These are phyloP conservation scores for Erysimum cheiri DNA, from an alignment of 441 rosid genomes.

Conservation along the genomic window DNA sequence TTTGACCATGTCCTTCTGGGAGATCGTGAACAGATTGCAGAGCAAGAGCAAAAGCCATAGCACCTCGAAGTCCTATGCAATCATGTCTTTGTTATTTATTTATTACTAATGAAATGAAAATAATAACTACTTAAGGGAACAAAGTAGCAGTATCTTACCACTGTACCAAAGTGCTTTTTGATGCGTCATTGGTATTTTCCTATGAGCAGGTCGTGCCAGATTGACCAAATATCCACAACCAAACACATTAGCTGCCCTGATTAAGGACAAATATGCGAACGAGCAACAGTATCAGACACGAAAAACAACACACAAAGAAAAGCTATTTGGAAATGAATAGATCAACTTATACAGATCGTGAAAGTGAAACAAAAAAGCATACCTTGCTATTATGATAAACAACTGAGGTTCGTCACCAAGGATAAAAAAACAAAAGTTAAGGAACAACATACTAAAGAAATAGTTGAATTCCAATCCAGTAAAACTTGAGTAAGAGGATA, in stretches of 20 bases:
- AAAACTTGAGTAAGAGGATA: constrained; percentile 67
- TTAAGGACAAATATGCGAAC: constrained; percentile 40
- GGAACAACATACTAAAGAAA: constrained; percentile 47
- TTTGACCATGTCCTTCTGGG: constrained; percentile 99
- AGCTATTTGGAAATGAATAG: background rate
- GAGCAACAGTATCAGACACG: constrained; percentile 42
- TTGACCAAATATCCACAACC: constrained; percentile 94
- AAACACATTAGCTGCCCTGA: constrained; percentile 94
- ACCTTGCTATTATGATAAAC: constrained; percentile 93
- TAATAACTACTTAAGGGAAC: constrained; percentile 13
- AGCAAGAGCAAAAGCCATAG: constrained; percentile 99
- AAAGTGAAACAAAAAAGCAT: constrained; percentile 27
- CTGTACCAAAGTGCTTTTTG: constrained; percentile 99
- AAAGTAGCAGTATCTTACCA: constrained; percentile 64
- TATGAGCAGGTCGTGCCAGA: constrained; percentile 79
- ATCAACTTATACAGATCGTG: constrained; percentile 3
- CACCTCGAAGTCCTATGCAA: constrained; percentile 93
- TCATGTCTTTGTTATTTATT: constrained; percentile 33
- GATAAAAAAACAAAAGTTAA: constrained; percentile 48
- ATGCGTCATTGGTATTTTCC: constrained; percentile 84
- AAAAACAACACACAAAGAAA: background rate
- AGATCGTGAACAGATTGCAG: constrained; percentile 98
- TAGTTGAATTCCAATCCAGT: constrained; percentile 1
- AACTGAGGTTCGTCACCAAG: constrained; percentile 54
- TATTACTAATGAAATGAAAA: constrained; percentile 9